Base-by-base conservation (phyloP, 805 yeast species). In the Sungouiella blattae region DNA sequence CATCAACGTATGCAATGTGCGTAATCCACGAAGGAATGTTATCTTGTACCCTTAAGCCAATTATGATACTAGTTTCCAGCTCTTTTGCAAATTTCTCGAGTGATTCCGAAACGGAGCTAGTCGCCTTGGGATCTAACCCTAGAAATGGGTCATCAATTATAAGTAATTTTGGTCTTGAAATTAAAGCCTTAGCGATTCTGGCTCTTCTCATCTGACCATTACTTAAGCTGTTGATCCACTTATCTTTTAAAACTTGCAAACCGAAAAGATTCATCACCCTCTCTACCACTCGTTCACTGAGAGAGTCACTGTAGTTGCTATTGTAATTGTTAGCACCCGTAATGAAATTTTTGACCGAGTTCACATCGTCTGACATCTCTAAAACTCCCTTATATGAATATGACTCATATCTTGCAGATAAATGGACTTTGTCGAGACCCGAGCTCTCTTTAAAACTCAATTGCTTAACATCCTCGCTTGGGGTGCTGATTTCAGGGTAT, bases 121-220 rank as follows among this genome's bases (percentile, higher is more conserved):
- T 66, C 9, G 94, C 89, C 1, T 58, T 53, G 0, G 95, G 93
- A 51, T 91, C 98, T 12, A 91, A 66, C 0, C 98, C 98, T 26
- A 93, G 58, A 49, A 88, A 91, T 7, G 96, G 96, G 50, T 93
- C 98, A 57, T 93, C 98, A 13, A 91, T 70, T 4, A 91, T 55
- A 35, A 88, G 60, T 20, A 88, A 45, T 28, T 68, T 64, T 0
- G 97, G 95, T 22, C 73, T 63, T 29, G 68, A 65, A 36, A 87
- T 69, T 28, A 93, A 49, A 0, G 88, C 78, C 41, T 75, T 73
- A 0, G 96, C 98, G 18, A 93, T 62, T 41, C 96, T 71, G 0
- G 97, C 95, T 33, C 98, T 69, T 48, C 98, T 71, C 56, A 85
- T 79, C 58, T 93, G 98, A 0, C 98, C 98, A 57, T 93, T 93